Evolutionary conservation across 108 stramenopile species (phyloP).

Genomic region (Parietichytrium sp.): DNA sequence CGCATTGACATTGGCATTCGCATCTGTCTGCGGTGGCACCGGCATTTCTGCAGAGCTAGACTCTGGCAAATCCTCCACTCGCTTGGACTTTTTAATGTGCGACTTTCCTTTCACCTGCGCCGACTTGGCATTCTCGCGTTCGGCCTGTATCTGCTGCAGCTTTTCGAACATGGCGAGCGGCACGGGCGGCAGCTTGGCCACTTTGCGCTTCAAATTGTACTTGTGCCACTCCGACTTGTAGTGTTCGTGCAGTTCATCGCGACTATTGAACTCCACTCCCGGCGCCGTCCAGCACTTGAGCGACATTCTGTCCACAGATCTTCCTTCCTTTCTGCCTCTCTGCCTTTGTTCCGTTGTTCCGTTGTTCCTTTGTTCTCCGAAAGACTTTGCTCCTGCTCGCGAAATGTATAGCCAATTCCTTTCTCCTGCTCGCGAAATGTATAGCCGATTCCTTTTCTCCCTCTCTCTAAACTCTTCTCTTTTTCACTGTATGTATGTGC

Average conservation of each 20-base stretch:
- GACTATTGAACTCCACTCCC: conserved; percentile 12
- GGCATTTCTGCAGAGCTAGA: background rate
- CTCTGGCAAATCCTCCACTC: too few species aligned
- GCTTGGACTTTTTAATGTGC: conserved; percentile 12
- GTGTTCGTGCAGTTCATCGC: conserved; percentile 33
- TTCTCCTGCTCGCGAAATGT: too few species aligned
- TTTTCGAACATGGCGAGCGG: background rate
- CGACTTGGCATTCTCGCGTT: background rate
- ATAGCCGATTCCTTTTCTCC: too few species aligned
- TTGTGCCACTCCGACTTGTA: conserved; percentile 36
- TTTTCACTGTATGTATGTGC: too few species aligned
- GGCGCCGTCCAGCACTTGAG: conserved; percentile 37
- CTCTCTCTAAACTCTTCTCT: too few species aligned
- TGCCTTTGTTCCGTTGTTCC: too few species aligned
- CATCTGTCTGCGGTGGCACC: background rate
- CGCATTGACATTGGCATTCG: background rate
- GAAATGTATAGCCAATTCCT: too few species aligned
- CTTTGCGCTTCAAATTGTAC: conserved; percentile 40
- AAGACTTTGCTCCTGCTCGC: too few species aligned
- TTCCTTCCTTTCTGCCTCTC: too few species aligned
- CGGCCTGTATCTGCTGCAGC: conserved; percentile 19
- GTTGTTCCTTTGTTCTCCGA: too few species aligned
- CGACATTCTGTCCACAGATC: too few species aligned
- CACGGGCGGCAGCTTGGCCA: conserved; percentile 21
- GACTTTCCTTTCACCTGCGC: background rate